Evolutionary conservation across 1,139 yeast genomes (phyloP).

Genomic region (Hyphopichia pseudoburtonii): DNA sequence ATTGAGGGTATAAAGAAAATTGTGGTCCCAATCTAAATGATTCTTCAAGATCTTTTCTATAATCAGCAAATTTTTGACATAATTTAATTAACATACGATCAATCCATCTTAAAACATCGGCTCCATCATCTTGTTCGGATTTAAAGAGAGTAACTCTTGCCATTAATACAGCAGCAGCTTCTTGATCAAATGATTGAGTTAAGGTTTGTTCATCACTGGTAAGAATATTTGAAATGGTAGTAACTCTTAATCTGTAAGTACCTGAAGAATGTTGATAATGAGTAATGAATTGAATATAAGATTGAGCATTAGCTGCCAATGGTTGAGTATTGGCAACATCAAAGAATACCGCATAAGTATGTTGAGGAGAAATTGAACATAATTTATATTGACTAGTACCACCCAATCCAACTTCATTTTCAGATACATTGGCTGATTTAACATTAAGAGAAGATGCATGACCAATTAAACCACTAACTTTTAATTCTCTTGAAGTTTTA

Average conservation of each 20-base stretch:
- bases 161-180: slow-evolving; percentile 96
- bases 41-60: slow-evolving; percentile 48
- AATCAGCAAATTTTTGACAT: slow-evolving; percentile 53
- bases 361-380: slow-evolving; percentile 81
- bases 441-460: slow-evolving; percentile 78
- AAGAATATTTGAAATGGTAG: slow-evolving; percentile 75
- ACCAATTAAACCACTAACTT: slow-evolving; percentile 91
- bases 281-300: slow-evolving; percentile 69
- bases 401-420: slow-evolving; percentile 91
- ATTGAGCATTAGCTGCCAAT: slow-evolving; percentile 51
- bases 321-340: slow-evolving; percentile 67
- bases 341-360: slow-evolving; percentile 83
- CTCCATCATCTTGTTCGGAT: slow-evolving; percentile 68
- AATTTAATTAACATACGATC: slow-evolving; percentile 52
- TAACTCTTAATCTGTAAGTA: slow-evolving; percentile 83
- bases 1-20: slow-evolving; percentile 76
- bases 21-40: slow-evolving; percentile 49
- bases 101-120: slow-evolving; percentile 53
- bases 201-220: slow-evolving; percentile 49
- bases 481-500: slow-evolving; percentile 84
- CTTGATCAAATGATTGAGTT: slow-evolving; percentile 88
- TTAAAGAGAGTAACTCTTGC: slow-evolving; percentile 91
- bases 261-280: slow-evolving; percentile 81
- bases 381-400: slow-evolving; percentile 87
- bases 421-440: slow-evolving; percentile 74